Evolutionary conservation across 2,329 filamentous ascomycete genomes (phyloP).

Genomic region (Fonsecaea multimorphosa): DNA sequence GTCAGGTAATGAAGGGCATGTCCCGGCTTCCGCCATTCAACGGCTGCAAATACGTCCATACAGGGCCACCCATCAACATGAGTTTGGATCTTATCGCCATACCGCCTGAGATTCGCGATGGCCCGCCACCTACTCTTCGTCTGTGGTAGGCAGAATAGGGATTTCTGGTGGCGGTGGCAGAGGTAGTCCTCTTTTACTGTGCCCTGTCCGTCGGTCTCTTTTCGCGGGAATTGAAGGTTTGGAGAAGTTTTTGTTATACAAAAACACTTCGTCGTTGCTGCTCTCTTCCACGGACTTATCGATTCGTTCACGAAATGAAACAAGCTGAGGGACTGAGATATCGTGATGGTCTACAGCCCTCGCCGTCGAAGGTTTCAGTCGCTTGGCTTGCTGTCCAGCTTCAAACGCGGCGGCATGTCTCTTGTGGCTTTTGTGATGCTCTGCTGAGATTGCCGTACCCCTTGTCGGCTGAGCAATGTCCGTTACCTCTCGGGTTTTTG

Average conservation of each 20-base stretch:
- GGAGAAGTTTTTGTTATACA: not conserved
- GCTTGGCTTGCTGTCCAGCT: not conserved
- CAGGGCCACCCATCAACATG: not conserved
- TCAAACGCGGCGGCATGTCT: not conserved
- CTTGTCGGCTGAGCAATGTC: not conserved
- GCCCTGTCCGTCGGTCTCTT: not conserved
- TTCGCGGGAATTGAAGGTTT: not conserved
- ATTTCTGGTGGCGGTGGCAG: conserved; percentile 37
- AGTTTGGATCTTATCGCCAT: not conserved
- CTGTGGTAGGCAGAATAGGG: conserved; percentile 34
- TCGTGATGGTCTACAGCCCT: not conserved
- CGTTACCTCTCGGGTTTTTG: not conserved
- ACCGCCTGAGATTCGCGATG: not conserved
- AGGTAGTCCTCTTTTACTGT: conserved; percentile 19
- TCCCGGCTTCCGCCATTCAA: too few species aligned
- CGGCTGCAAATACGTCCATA: too few species aligned
- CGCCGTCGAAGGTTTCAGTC: not conserved
- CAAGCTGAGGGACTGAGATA: conserved; percentile 12
- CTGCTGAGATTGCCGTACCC: not conserved
- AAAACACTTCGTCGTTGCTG: conserved; percentile 25
- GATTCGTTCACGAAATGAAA: conserved; percentile 13
- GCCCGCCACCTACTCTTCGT: conserved; percentile 21
- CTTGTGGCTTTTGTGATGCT: not conserved
- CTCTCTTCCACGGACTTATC: conserved; percentile 14
- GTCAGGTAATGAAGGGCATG: too few species aligned